phyloP scores from a whole-genome alignment of 495 filamentous ascomycete genomes.

The Extremus antarcticus region DNA sequence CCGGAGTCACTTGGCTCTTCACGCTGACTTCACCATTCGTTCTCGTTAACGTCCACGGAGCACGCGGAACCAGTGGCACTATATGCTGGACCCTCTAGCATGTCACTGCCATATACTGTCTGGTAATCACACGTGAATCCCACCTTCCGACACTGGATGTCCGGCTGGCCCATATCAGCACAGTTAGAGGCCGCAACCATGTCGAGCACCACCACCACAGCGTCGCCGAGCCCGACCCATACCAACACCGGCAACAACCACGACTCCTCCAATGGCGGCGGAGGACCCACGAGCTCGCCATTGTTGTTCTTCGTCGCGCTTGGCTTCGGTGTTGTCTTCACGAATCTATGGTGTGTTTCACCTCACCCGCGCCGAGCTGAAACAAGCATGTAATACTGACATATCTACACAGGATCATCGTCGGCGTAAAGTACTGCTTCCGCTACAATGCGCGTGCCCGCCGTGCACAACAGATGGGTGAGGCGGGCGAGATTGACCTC shows the following conservation, averaged over 20 bases:
- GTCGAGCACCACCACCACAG: no score
- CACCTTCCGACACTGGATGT: no score
- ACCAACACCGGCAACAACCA: background rate
- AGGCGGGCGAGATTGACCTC: conserved; percentile 80
- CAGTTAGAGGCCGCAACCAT: no score
- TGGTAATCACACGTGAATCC: no score
- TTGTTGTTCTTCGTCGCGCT: conserved; percentile 94
- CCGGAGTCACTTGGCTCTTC: no score
- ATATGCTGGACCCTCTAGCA: no score
- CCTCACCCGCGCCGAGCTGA: background rate
- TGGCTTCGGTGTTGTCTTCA: conserved; percentile 97
- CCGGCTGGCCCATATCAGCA: no score
- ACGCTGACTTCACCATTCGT: no score
- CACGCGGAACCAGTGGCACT: no score
- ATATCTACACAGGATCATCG: conserved; percentile 73
- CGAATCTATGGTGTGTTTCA: conserved; percentile 76
- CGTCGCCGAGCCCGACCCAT: no score
- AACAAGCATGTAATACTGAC: conserved; percentile 1
- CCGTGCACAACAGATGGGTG: conserved; percentile 54
- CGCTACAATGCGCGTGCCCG: conserved; percentile 93
- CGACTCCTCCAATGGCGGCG: background rate
- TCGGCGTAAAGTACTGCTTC: conserved; percentile 98
- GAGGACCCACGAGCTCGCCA: conserved; percentile 33
- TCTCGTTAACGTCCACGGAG: no score
- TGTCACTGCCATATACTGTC: no score